Conservation (phyloP, 2,329 filamentous ascomycete genomes). For the Furcasterigmium sp. region DNA sequence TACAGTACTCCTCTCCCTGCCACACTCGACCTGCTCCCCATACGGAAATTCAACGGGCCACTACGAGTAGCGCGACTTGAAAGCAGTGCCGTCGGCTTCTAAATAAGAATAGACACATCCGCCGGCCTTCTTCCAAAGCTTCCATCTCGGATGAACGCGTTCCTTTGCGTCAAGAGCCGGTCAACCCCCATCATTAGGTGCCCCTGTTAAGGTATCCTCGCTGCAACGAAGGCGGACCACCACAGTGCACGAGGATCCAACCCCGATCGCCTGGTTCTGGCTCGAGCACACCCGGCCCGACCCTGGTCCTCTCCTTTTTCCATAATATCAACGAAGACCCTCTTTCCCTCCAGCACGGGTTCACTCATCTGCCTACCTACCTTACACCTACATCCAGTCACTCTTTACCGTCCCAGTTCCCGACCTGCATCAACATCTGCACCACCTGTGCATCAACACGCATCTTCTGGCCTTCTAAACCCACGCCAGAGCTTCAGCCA, state of each 20-base stretch:
- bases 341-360: conserved; percentile 10
- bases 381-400: conserved; percentile 9
- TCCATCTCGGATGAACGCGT: too few relatives aligned
- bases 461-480: too few relatives aligned
- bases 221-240: neutral
- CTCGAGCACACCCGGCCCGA: conserved; percentile 13
- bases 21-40: too few relatives aligned
- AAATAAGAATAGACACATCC: too few relatives aligned
- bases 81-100: too few relatives aligned
- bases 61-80: too few relatives aligned
- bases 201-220: conserved; percentile 4
- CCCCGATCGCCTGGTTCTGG: conserved; percentile 16
- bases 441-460: conserved; percentile 3
- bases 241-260: conserved; percentile 5
- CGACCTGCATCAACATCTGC: conserved; percentile 6
- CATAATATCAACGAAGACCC: conserved; percentile 13
- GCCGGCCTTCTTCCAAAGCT: too few relatives aligned
- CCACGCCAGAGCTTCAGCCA: neutral
- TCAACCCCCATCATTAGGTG: neutral
- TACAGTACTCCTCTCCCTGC: too few relatives aligned
- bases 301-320: conserved; percentile 16
- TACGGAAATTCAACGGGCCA: too few relatives aligned
- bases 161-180: too few relatives aligned
- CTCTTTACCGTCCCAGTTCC: conserved; percentile 6
- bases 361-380: conserved; percentile 18